Base-by-base conservation (phyloP, 139 green algal species). In the Spirogloea muscicola region DNA sequence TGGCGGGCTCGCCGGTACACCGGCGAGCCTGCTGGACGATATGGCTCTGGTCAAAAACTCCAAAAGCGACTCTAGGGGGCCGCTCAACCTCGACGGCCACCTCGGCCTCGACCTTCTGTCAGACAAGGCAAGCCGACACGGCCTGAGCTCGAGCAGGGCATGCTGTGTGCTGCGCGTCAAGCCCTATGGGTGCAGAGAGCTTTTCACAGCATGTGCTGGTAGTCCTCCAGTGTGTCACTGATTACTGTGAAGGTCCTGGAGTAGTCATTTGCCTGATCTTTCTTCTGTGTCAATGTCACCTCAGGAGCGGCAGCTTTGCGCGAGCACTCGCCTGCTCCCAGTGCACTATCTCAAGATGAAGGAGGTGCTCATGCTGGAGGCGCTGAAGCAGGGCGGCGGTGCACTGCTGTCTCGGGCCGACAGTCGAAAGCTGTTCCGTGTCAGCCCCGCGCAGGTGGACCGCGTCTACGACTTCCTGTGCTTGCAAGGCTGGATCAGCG, bases 281-380 rank as follows among this genome's bases (percentile, higher is more conserved):
- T n/a, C n/a, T n/a, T n/a, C n/a, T n/a, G n/a, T n/a, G n/a, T n/a
- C n/a, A n/a, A n/a, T n/a, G n/a, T n/a, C n/a, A n/a, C n/a, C n/a
- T n/a, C 70, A 88, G 75, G 91, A 96, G 83, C 76, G 87, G 7
- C 79, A 89, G 74, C 77, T 96, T 67, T 96, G 91, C 64, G 85
- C 86, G 0, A 51, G 49, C 0, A 36, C 72, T 10, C 79, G 91
- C 1, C 48, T 96, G 71, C 81, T 95, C 44, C 91, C 91, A 0
- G 3, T 80, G 74, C 84, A 96, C 42, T 94, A 94, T 81, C 81
- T 96, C 36, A 78, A 78, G 69, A 78, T 94, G 21, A 94, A 94
- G 82, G 88, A 90, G n/a, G 52, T 40, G 41, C 82, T 91, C 60
- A 84, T 96, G 80, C 55, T 84, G 25, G 84, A 89, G 31, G 71